Conservation (phyloP, 345 rosid species). For the Bretschneidera sinensis region DNA sequence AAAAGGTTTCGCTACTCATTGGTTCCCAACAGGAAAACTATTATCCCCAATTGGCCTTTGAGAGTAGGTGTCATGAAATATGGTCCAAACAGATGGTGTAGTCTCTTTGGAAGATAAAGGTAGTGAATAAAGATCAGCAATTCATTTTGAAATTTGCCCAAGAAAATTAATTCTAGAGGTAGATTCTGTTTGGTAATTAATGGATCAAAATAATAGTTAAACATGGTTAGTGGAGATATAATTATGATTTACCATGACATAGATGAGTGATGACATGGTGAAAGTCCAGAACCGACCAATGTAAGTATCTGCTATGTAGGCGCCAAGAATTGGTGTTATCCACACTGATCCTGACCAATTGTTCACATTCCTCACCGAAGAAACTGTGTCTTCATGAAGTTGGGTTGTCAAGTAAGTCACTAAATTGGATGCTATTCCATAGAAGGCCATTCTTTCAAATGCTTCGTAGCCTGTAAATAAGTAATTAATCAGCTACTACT, state of each 20-base stretch:
- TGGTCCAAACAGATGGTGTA: slow-evolving; percentile 24
- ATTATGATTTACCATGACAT: slow-evolving; percentile 47
- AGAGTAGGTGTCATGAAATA: slow-evolving; percentile 16
- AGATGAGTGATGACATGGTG: slow-evolving; percentile 78
- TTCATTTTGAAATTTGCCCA: too few relatives aligned
- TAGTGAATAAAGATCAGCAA: not conserved
- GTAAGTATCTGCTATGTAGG: slow-evolving; percentile 82
- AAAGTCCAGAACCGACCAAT: slow-evolving; percentile 96
- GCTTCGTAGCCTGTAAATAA: slow-evolving; percentile 67
- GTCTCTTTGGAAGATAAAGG: slow-evolving; percentile 8
- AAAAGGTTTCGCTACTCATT: slow-evolving; percentile 3
- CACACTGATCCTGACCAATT: slow-evolving; percentile 94
- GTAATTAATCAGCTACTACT: too few relatives aligned
- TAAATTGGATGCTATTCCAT: slow-evolving; percentile 80
- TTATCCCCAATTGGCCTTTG: slow-evolving; percentile 12
- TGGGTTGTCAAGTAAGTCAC: slow-evolving; percentile 73
- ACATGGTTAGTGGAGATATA: not conserved
- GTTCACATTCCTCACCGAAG: slow-evolving; percentile 83
- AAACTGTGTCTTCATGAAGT: slow-evolving; percentile 80
- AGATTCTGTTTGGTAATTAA: too few relatives aligned
- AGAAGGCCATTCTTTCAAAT: slow-evolving; percentile 95
- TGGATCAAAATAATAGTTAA: too few relatives aligned
- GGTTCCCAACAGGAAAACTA: slow-evolving; percentile 22
- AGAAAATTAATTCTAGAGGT: too few relatives aligned
- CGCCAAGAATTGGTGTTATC: slow-evolving; percentile 89